phyloP scores from a whole-genome alignment of 306 rosid species.

The Prunus campanulata region DNA sequence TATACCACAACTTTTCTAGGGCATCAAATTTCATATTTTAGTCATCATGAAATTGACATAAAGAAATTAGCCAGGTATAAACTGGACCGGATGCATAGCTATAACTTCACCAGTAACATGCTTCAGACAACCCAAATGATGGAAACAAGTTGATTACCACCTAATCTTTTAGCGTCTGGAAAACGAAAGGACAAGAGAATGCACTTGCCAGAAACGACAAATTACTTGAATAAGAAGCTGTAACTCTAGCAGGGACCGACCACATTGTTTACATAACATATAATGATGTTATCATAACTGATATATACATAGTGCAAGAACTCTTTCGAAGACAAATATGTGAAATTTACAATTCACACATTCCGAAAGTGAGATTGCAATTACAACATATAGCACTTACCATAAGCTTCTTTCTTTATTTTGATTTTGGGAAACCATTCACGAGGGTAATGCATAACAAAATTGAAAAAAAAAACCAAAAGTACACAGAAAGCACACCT shows the following conservation, averaged over 20 bases:
- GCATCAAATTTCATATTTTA: too few relatives aligned
- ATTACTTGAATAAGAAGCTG: neutral
- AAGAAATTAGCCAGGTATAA: neutral
- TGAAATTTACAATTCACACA: neutral
- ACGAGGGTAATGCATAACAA: constrained; percentile 32
- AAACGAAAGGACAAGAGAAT: neutral
- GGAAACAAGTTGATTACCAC: neutral
- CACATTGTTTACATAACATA: neutral
- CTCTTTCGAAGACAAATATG: neutral
- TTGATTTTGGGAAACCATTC: constrained; percentile 36
- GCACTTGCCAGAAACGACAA: neutral
- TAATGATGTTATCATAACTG: neutral
- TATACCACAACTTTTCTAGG: too few relatives aligned
- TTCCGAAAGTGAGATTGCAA: constrained; percentile 15
- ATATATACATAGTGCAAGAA: neutral
- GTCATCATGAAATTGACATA: neutral
- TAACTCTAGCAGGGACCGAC: neutral
- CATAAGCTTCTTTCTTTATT: constrained; percentile 83
- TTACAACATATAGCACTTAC: constrained; percentile 49
- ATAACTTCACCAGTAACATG: neutral
- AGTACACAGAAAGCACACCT: constrained; percentile 49
- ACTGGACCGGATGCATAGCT: neutral
- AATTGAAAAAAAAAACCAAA: neutral
- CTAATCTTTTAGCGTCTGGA: neutral
- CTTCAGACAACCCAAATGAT: neutral